A percentile compares a stretch with the other conserved stretches of the same genome.
phyloP scores from a whole-genome alignment of 306 rosid species.

The Sophora flavescens region DNA sequence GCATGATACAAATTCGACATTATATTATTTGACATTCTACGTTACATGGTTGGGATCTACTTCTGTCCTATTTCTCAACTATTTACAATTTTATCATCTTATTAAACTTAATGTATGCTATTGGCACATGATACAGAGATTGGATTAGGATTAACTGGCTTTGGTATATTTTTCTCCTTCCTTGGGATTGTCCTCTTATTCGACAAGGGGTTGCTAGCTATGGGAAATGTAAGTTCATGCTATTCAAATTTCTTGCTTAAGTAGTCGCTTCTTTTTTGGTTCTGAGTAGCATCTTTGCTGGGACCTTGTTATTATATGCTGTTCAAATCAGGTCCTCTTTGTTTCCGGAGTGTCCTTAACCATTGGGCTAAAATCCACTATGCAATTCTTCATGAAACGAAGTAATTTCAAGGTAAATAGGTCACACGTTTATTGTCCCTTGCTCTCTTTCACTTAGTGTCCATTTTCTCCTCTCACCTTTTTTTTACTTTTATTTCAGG shows the following conservation, averaged over 20 bases:
- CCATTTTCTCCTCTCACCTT: conserved; percentile 10
- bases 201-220: conserved; percentile 95
- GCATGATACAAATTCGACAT: too few species aligned
- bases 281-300: conserved; percentile 43
- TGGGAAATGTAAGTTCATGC: conserved; percentile 85
- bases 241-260: conserved; percentile 23
- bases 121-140: conserved; percentile 74
- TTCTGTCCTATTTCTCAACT: conserved; percentile 22
- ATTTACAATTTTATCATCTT: conserved; percentile 20
- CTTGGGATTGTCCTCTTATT: conserved; percentile 90
- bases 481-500: conserved; percentile 56
- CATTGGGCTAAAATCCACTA: conserved; percentile 86
- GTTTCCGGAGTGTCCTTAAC: conserved; percentile 93
- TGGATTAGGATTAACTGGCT: conserved; percentile 95
- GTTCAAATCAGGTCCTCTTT: conserved; percentile 82
- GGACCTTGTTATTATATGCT: conserved; percentile 42
- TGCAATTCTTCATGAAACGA: conserved; percentile 96
- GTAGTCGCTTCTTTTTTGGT: conserved; percentile 7
- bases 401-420: conserved; percentile 80
- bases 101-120: conserved; percentile 40
- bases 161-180: conserved; percentile 94
- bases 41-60: conserved; percentile 22
- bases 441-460: conserved; percentile 21
- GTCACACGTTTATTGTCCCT: conserved; percentile 28
- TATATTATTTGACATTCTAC: conserved; percentile 10